A percentile compares a stretch with the other conserved stretches of the same genome.
Conservation (phyloP, 176 grass and related monocot genomes). For the Aegilops speltoides region DNA sequence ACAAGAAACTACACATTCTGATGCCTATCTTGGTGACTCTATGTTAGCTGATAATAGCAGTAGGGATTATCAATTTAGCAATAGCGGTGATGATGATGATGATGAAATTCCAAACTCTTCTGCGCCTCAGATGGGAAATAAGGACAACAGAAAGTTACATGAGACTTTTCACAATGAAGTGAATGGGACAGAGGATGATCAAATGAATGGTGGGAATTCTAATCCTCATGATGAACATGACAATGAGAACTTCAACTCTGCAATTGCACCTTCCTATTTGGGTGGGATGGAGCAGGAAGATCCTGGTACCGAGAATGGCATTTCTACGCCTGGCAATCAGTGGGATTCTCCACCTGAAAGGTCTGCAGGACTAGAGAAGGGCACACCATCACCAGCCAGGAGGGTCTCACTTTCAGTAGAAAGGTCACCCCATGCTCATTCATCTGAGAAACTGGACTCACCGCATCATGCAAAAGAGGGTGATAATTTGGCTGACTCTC, state of each 20-base stretch:
- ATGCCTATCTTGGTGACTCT: conserved; percentile 47
- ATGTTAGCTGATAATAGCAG: conserved; percentile 51
- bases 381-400: conserved; percentile 42
- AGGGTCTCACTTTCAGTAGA: conserved; percentile 32
- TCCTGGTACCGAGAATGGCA: conserved; percentile 35
- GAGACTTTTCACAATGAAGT: conserved; percentile 38
- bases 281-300: conserved; percentile 31
- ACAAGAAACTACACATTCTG: conserved; percentile 43
- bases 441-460: conserved; percentile 34
- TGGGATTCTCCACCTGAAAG: conserved; percentile 37
- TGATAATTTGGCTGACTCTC: conserved; percentile 36
- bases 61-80: conserved; percentile 43
- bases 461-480: conserved; percentile 19
- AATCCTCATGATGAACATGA: conserved; percentile 26
- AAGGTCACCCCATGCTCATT: conserved; percentile 38
- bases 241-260: conserved; percentile 43
- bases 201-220: conserved; percentile 45
- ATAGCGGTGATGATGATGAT: conserved; percentile 40
- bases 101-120: conserved; percentile 40
- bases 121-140: conserved; percentile 33
- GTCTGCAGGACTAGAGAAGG: conserved; percentile 45
- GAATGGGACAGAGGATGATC: conserved; percentile 39
- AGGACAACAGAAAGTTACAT: conserved; percentile 12
- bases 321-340: conserved; percentile 34
- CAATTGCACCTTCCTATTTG: conserved; percentile 34